Evolutionary conservation across 1,139 yeast species (phyloP).

Genomic region (Yamadazyma kanchanaburiensis): DNA sequence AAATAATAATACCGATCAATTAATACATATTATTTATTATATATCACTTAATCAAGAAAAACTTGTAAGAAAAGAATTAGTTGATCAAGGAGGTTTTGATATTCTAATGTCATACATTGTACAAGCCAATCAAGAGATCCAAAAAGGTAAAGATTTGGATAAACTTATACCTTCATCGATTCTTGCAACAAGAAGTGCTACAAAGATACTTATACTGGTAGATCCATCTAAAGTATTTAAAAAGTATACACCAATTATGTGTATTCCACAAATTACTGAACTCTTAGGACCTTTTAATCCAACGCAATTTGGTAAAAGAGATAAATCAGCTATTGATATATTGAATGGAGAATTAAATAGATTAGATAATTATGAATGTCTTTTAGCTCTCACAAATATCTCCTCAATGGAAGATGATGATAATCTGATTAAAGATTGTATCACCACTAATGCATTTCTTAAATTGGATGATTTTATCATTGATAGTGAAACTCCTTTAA

Average conservation of each 20-base stretch:
- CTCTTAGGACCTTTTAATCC: slow-evolving; percentile 34
- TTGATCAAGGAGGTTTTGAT: slow-evolving; percentile 45
- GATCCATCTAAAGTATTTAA: slow-evolving; percentile 39
- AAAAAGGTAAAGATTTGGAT: slow-evolving; percentile 16
- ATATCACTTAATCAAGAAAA: slow-evolving; percentile 25
- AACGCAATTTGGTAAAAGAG: slow-evolving; percentile 15
- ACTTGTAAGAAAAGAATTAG: slow-evolving; percentile 30
- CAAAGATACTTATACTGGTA: slow-evolving; percentile 42
- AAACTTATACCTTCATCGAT: slow-evolving; percentile 20
- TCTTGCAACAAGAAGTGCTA: slow-evolving; percentile 32
- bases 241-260: slow-evolving; percentile 35
- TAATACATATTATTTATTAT: slow-evolving; percentile 22
- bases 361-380: slow-evolving; percentile 41
- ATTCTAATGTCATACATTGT: slow-evolving; percentile 27
- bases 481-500: slow-evolving; percentile 30
- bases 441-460: slow-evolving; percentile 34
- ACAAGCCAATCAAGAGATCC: not conserved
- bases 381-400: slow-evolving; percentile 49
- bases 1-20: slow-evolving; percentile 11
- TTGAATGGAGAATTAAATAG: slow-evolving; percentile 23
- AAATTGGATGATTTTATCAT: slow-evolving; percentile 33
- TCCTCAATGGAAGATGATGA: slow-evolving; percentile 27
- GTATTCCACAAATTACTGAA: slow-evolving; percentile 49
- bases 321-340: slow-evolving; percentile 7
- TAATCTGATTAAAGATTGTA: slow-evolving; percentile 24